phyloP scores from a whole-genome alignment of 108 stramenopile species.

The Aurantiochytrium sp. region DNA sequence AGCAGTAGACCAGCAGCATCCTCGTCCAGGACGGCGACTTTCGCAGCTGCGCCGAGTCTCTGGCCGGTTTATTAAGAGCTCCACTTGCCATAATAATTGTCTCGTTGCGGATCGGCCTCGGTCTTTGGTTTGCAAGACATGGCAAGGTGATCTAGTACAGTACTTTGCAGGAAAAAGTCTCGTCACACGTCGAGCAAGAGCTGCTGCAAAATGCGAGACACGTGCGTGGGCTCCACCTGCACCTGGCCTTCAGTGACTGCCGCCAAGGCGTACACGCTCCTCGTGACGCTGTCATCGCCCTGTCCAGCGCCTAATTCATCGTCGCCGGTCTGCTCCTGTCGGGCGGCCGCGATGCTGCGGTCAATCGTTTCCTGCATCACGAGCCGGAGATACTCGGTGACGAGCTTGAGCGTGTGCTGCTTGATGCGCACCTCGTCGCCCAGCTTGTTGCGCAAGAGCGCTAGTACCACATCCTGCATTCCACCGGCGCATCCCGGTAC shows the following conservation, averaged over 20 bases:
- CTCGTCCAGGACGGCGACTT: too few relatives aligned
- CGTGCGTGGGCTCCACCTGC: neutral
- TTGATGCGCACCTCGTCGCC: neutral
- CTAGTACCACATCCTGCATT: neutral
- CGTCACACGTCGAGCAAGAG: neutral
- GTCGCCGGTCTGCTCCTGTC: neutral
- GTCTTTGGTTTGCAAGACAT: too few relatives aligned
- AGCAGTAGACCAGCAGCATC: too few relatives aligned
- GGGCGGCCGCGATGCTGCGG: neutral
- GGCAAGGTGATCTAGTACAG: neutral
- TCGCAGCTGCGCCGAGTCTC: too few relatives aligned
- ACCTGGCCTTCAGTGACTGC: neutral
- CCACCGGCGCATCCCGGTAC: neutral
- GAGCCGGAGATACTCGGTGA: neutral
- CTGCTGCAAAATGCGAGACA: neutral
- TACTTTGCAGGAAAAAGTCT: neutral
- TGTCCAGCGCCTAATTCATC: too few relatives aligned
- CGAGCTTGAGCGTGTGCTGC: neutral
- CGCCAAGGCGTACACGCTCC: neutral
- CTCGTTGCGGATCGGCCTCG: too few relatives aligned
- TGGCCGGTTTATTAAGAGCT: too few relatives aligned
- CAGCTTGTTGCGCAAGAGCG: neutral
- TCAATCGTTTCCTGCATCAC: neutral
- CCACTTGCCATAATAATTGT: too few relatives aligned
- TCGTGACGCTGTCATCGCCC: neutral